Percentiles rank a stretch among this genome's conserved stretches.
phyloP scores from a whole-genome alignment of 208 protist species.

The Trypanosoma mega region DNA sequence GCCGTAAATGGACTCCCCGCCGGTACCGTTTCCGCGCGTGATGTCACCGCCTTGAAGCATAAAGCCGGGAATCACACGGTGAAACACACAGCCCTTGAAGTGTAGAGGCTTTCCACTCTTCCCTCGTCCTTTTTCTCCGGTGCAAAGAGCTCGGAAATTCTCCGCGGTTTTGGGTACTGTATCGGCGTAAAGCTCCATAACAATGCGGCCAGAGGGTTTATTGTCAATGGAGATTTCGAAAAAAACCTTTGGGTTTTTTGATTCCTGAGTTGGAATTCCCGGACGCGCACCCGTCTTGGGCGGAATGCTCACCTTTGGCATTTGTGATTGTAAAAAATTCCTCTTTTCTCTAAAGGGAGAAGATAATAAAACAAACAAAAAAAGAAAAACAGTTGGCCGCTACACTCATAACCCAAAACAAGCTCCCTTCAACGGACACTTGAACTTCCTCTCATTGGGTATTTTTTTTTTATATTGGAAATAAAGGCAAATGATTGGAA shows the following conservation, averaged over 20 bases:
- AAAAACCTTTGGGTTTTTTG: slow-evolving; percentile 84
- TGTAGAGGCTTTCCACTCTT: slow-evolving; percentile 93
- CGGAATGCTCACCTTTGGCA: slow-evolving; percentile 58
- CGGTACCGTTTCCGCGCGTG: slow-evolving; percentile 94
- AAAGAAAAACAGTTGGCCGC: too few species aligned
- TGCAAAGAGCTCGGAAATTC: slow-evolving; percentile 94
- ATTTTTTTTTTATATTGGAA: too few species aligned
- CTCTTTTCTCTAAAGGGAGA: too few species aligned
- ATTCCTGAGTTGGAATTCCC: slow-evolving; percentile 19
- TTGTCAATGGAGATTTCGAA: slow-evolving; percentile 82
- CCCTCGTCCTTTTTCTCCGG: slow-evolving; percentile 90
- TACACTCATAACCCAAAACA: too few species aligned
- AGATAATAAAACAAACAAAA: too few species aligned
- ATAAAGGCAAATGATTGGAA: too few species aligned
- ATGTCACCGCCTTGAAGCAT: slow-evolving; percentile 98
- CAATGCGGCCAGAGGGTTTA: slow-evolving; percentile 74
- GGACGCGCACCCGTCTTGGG: slow-evolving; percentile 40
- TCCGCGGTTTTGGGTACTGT: slow-evolving; percentile 93
- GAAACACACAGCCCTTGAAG: slow-evolving; percentile 96
- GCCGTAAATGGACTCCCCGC: slow-evolving; percentile 99
- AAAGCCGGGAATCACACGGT: slow-evolving; percentile 96
- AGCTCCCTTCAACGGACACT: too few species aligned
- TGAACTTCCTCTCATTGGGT: too few species aligned
- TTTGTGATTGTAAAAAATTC: too few species aligned
- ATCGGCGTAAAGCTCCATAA: slow-evolving; percentile 92